These are phyloP conservation scores for Cyclospora cayetanensis DNA, from an alignment of 169 alveolate species.

Conservation along the genomic window DNA sequence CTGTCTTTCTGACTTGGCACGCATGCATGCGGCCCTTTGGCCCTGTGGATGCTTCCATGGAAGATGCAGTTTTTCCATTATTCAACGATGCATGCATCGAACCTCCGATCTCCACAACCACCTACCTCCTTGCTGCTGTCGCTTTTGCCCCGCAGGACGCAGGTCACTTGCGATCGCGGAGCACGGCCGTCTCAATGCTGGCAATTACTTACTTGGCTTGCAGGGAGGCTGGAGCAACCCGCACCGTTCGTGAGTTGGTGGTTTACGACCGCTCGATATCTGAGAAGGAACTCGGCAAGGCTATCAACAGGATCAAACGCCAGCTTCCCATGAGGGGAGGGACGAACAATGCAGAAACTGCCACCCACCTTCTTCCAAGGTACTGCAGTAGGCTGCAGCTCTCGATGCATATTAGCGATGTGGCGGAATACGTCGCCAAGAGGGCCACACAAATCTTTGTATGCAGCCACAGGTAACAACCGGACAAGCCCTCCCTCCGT, in stretches of 20 bases:
- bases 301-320: slow-evolving; percentile 87
- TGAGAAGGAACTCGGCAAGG: slow-evolving; percentile 88
- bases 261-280: slow-evolving; percentile 85
- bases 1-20: too few species aligned
- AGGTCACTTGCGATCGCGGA: too few species aligned
- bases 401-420: slow-evolving; percentile 76
- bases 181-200: slow-evolving; percentile 76
- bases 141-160: too few species aligned
- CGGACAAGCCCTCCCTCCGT: too few species aligned
- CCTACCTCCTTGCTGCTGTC: too few species aligned
- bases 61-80: too few species aligned
- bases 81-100: too few species aligned
- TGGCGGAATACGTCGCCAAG: slow-evolving; percentile 78
- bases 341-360: slow-evolving; percentile 73
- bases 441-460: slow-evolving; percentile 74
- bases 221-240: slow-evolving; percentile 89
- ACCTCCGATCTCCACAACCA: too few species aligned
- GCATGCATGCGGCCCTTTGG: too few species aligned
- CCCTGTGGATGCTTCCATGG: too few species aligned
- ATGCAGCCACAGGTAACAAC: slow-evolving; percentile 73
- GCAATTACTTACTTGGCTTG: slow-evolving; percentile 90
- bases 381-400: slow-evolving; percentile 77
- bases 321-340: slow-evolving; percentile 76
- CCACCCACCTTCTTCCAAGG: slow-evolving; percentile 78
- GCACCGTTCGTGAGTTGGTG: slow-evolving; percentile 86